Percentiles rank a stretch among this genome's conserved stretches.
Conservation (phyloP, 495 filamentous ascomycete genomes). For the Penicillium alfredii region DNA sequence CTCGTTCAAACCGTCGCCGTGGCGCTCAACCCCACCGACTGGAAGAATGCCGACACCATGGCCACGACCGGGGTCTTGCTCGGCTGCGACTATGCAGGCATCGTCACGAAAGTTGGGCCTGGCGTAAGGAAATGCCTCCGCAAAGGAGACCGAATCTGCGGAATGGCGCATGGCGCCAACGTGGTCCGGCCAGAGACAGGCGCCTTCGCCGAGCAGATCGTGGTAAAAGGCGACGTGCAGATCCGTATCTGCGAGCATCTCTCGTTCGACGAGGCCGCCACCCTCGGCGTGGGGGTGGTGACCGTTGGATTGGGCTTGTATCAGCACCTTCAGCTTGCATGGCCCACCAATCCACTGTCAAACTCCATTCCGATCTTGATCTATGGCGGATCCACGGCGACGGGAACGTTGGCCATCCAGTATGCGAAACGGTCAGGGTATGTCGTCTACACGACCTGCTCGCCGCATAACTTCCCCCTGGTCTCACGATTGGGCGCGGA, state of each 20-base stretch:
- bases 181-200: constrained; percentile 39
- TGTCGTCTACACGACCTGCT: constrained; percentile 34
- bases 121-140: constrained; percentile 22
- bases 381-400: constrained; percentile 46
- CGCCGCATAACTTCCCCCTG: too few species aligned
- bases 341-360: neutral
- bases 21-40: constrained; percentile 50
- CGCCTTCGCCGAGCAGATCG: constrained; percentile 44
- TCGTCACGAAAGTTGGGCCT: constrained; percentile 43
- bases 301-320: constrained; percentile 29
- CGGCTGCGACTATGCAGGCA: constrained; percentile 49
- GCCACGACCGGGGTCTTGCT: constrained; percentile 21
- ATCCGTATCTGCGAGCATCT: constrained; percentile 45
- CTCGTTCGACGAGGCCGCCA: constrained; percentile 44
- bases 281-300: constrained; percentile 44
- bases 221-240: constrained; percentile 41
- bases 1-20: constrained; percentile 38
- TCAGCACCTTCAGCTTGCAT: constrained; percentile 14
- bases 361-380: constrained; percentile 32
- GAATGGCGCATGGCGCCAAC: constrained; percentile 44
- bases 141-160: constrained; percentile 43
- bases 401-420: constrained; percentile 50
- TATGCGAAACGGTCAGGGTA: constrained; percentile 40
- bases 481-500: too few species aligned
- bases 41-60: constrained; percentile 39